phyloP scores from a whole-genome alignment of 2,329 filamentous ascomycete species.

The Phoma sp. region DNA sequence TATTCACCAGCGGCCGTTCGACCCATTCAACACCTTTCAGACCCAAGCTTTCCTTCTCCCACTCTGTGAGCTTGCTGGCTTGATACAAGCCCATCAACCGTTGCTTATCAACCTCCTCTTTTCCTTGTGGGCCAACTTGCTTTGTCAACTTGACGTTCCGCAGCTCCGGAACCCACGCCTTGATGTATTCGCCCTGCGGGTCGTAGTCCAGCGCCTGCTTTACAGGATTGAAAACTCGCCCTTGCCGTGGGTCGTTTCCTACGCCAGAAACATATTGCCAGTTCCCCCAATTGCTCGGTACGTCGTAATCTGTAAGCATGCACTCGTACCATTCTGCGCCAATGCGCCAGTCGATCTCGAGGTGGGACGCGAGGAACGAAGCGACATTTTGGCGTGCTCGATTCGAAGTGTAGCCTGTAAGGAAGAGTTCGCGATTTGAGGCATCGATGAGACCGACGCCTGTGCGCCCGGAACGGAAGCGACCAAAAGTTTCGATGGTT shows the following conservation, averaged over 20 bases:
- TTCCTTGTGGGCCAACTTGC: conserved; percentile 21
- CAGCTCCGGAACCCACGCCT: conserved; percentile 76
- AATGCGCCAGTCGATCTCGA: conserved; percentile 79
- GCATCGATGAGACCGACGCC: conserved; percentile 82
- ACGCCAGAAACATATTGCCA: conserved; percentile 85
- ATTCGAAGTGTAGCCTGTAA: conserved; percentile 81
- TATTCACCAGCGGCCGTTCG: conserved; percentile 61
- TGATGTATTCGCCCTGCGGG: conserved; percentile 71
- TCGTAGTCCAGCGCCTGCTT: conserved; percentile 85
- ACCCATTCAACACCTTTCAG: conserved; percentile 69
- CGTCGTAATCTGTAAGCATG: conserved; percentile 77
- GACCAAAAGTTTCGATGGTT: conserved; percentile 59
- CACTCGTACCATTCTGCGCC: conserved; percentile 86
- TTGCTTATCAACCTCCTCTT: conserved; percentile 46
- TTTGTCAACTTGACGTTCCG: conserved; percentile 54
- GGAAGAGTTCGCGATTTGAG: conserved; percentile 74
- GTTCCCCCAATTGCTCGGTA: conserved; percentile 79
- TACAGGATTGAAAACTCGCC: conserved; percentile 80
- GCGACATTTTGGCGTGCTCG: conserved; percentile 79
- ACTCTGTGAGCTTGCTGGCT: conserved; percentile 68
- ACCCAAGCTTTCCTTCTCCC: conserved; percentile 64
- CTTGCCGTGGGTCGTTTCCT: conserved; percentile 77
- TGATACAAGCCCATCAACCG: conserved; percentile 70
- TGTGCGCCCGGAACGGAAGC: conserved; percentile 70
- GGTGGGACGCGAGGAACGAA: conserved; percentile 74